A percentile compares a stretch with the other conserved stretches of the same genome.
Conservation (phyloP, 345 rosid genomes). For the Excoecaria agallocha region DNA sequence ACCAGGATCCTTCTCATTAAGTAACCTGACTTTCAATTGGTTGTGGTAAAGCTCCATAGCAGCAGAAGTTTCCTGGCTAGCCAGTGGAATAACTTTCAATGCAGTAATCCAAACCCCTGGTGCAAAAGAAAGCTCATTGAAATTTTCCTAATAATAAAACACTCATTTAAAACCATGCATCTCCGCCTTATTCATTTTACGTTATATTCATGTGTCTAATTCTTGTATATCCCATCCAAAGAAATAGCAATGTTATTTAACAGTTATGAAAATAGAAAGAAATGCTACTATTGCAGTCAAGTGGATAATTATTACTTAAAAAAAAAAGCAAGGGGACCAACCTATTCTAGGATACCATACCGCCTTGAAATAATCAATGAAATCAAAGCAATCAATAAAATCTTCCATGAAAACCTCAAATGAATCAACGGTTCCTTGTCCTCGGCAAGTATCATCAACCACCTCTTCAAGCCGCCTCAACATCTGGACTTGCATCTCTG, state of each 20-base stretch:
- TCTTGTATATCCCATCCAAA: too few species aligned
- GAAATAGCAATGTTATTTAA: neutral
- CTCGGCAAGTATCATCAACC: conserved; percentile 64
- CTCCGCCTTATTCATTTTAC: neutral
- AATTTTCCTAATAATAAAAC: neutral
- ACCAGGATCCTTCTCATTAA: conserved; percentile 62
- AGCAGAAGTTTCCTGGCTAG: conserved; percentile 82
- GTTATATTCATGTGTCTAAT: too few species aligned
- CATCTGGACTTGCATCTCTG: conserved; percentile 53
- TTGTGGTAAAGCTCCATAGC: conserved; percentile 90
- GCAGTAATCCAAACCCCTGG: conserved; percentile 69
- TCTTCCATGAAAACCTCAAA: conserved; percentile 64
- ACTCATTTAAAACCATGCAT: neutral
- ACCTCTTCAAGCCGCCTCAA: conserved; percentile 58
- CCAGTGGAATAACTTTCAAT: conserved; percentile 63
- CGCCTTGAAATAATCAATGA: conserved; percentile 84
- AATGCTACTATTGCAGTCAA: conserved; percentile 1
- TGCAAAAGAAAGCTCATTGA: conserved; percentile 12
- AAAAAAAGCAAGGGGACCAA: conserved; percentile 25
- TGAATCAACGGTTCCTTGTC: conserved; percentile 42
- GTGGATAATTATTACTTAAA: neutral
- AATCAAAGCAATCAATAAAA: conserved; percentile 52
- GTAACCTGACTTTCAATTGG: conserved; percentile 70
- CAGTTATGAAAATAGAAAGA: neutral
- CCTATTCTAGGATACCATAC: conserved; percentile 82